Base-by-base conservation (phyloP, 2,329 filamentous ascomycete genomes). In the Colletotrichum falcatum region DNA sequence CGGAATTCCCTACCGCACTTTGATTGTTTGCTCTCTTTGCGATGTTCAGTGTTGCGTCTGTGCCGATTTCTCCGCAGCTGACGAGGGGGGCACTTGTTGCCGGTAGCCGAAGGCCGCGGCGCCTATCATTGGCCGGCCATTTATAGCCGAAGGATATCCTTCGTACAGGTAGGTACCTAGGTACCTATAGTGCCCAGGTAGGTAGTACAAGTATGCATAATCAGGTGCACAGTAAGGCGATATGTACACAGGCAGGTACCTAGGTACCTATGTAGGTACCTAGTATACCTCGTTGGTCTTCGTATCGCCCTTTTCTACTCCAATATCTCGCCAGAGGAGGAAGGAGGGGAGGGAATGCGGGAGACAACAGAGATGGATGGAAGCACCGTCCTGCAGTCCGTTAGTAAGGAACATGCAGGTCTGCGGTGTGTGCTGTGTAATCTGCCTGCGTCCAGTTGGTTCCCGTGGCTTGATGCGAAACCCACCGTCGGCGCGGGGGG, bases 391-490 rank as follows among this genome's bases (percentile, higher is more conserved):
- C 39, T 4, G 39, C 18, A 18, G 28, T 11, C 18, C 9, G 51
- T 35, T 37, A 35, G 51, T 54, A 54, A 55, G 6, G n/a, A 23
- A 33, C 12, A 11, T 53, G 46, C 46, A 46, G 16, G 46, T 20
- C 46, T 18, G 35, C 35, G 60, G 42, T 28, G 42, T 20, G 46
- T 3, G 20, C 7, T 62, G 51, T 58, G 58, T 70, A 58, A 67
- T 67, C 37, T 53, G 4, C 20, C n/a, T 37, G 67, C 35, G 58
- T 67, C 58, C 37, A 51, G 67, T 70, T 67, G 67, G 67, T 58
- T 67, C 67, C 53, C 67, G 62, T 67, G 67, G 28, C 30, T 42
- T 46, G n/a, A 30, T 67, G 37, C 63, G 63, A 70, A 67, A 70
- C 67, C 30, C 44, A 1, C 18, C 1, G 30, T 3, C 30, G 3